These are phyloP conservation scores for Penicillium desertorum DNA, from an alignment of 495 filamentous ascomycete species.

Conservation along the genomic window DNA sequence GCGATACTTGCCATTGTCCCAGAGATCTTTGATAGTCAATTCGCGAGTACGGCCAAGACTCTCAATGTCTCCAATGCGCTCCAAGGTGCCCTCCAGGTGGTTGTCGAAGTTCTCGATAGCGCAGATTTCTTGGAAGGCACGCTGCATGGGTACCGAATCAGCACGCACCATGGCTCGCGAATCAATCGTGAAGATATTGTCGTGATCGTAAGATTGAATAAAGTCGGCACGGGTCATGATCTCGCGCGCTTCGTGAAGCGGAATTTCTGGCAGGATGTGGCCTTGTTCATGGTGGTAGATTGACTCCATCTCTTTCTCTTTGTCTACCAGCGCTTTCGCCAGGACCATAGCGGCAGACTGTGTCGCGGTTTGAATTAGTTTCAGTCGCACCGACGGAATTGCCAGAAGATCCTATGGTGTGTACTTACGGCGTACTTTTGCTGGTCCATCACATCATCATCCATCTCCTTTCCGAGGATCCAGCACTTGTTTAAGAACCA, in stretches of 20 bases:
- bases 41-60: conserved; percentile 89
- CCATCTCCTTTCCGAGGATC: conserved; percentile 90
- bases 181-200: conserved; percentile 95
- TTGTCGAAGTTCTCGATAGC: conserved; percentile 69
- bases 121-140: conserved; percentile 83
- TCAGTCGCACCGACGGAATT: background rate
- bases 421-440: conserved; percentile 83
- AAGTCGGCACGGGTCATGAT: conserved; percentile 97
- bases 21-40: conserved; percentile 81
- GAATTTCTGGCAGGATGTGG: conserved; percentile 77
- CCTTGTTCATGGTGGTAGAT: conserved; percentile 63
- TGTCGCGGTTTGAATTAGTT: conserved; percentile 11
- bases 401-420: background rate
- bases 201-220: conserved; percentile 85
- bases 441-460: conserved; percentile 99
- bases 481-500: conserved; percentile 96
- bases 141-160: conserved; percentile 94
- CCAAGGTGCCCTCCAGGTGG: conserved; percentile 76
- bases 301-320: conserved; percentile 64
- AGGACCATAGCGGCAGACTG: conserved; percentile 91
- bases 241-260: conserved; percentile 80
- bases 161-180: conserved; percentile 84
- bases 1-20: conserved; percentile 75
- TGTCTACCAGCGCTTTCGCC: conserved; percentile 82
- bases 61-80: conserved; percentile 86